phyloP scores from a whole-genome alignment of 371 early-diverging fungal species.

The Rhizopus delemar region DNA sequence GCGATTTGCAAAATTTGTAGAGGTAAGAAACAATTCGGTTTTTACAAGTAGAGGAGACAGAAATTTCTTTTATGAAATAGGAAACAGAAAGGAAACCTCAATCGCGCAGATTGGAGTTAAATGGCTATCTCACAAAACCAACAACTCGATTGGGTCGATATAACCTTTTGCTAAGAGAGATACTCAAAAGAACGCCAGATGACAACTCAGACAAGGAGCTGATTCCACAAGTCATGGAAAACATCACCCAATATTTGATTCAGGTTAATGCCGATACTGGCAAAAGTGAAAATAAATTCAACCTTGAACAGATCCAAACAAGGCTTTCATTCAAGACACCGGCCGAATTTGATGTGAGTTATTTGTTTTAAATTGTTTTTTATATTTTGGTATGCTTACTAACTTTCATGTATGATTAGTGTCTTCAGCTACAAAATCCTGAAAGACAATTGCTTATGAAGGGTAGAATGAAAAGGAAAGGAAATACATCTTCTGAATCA shows the following conservation, averaged over 20 bases:
- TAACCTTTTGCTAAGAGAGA: slow-evolving; percentile 78
- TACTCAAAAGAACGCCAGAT: slow-evolving; percentile 76
- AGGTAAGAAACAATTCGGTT: slow-evolving; percentile 36
- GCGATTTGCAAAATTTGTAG: slow-evolving; percentile 72
- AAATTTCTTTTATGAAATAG: slow-evolving; percentile 28
- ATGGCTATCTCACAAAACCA: slow-evolving; percentile 80
- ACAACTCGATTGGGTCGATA: slow-evolving; percentile 87
- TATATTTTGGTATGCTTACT: not conserved
- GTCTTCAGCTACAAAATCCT: slow-evolving; percentile 70
- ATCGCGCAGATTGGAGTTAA: slow-evolving; percentile 73
- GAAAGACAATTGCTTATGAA: slow-evolving; percentile 75
- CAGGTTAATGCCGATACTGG: slow-evolving; percentile 87
- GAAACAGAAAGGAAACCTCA: slow-evolving; percentile 76
- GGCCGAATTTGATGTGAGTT: slow-evolving; percentile 37
- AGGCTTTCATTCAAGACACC: slow-evolving; percentile 35
- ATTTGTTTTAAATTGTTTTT: not conserved
- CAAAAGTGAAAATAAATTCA: slow-evolving; percentile 74
- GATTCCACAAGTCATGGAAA: slow-evolving; percentile 62
- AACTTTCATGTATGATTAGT: slow-evolving; percentile 40
- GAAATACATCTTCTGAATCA: slow-evolving; percentile 61
- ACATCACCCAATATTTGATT: slow-evolving; percentile 45
- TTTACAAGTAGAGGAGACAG: not conserved
- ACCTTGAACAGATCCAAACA: slow-evolving; percentile 49
- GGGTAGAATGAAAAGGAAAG: slow-evolving; percentile 73
- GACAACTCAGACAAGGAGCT: slow-evolving; percentile 73